Evolutionary conservation across 2,329 filamentous ascomycete species (phyloP).

Genomic region (Fonsecaea nubica): DNA sequence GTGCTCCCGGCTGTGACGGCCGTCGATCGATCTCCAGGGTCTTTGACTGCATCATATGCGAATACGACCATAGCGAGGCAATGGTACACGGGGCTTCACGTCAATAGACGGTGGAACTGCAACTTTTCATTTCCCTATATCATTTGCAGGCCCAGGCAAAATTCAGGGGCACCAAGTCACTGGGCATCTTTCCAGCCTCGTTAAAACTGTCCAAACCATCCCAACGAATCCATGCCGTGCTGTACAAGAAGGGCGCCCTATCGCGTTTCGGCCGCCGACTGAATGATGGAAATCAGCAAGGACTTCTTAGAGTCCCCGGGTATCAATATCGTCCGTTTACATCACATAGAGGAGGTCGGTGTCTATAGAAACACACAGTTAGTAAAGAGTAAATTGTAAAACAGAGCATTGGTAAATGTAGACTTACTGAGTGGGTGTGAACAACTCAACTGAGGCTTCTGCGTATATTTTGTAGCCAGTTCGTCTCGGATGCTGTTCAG

Average conservation of each 20-base stretch:
- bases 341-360: slow-evolving; percentile 72
- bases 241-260: slow-evolving; percentile 10
- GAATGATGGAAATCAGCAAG: background rate
- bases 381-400: slow-evolving; percentile 33
- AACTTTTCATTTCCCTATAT: slow-evolving; percentile 2
- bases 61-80: background rate
- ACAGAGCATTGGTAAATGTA: slow-evolving; percentile 34
- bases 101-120: background rate
- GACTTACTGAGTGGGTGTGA: slow-evolving; percentile 90
- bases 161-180: background rate
- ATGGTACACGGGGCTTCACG: background rate
- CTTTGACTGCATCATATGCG: background rate
- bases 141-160: background rate
- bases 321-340: slow-evolving; percentile 50
- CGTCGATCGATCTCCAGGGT: background rate
- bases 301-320: slow-evolving; percentile 3
- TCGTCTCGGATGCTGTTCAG: slow-evolving; percentile 95
- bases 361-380: slow-evolving; percentile 53
- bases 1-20: background rate
- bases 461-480: slow-evolving; percentile 81
- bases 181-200: background rate
- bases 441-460: slow-evolving; percentile 95
- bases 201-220: background rate
- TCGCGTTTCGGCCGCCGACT: background rate
- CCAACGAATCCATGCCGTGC: background rate